These are phyloP conservation scores for Botrytis tulipae DNA, from an alignment of 2,329 filamentous ascomycete genomes.

Conservation along the genomic window DNA sequence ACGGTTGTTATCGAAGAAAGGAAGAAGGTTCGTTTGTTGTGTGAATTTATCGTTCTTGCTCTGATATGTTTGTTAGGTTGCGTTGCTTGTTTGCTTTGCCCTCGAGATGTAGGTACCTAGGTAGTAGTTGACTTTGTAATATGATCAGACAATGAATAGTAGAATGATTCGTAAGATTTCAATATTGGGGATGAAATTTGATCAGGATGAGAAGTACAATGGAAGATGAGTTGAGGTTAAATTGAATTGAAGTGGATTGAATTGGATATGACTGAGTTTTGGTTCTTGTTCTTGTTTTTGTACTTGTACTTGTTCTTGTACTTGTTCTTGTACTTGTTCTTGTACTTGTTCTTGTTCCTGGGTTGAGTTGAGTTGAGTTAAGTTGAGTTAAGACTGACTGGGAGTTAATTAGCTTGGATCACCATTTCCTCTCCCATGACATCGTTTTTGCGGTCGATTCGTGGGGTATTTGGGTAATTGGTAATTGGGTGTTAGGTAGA, in stretches of 20 bases:
- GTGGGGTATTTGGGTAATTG: slow-evolving; percentile 19
- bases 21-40: neutral
- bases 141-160: neutral
- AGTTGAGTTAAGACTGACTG: neutral
- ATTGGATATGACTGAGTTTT: neutral
- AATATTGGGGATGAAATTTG: neutral
- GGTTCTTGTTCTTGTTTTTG: neutral
- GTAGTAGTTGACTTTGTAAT: neutral
- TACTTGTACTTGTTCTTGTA: too few relatives aligned
- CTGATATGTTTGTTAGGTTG: neutral
- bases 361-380: neutral
- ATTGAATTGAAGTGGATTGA: too few relatives aligned
- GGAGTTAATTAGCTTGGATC: slow-evolving; percentile 8
- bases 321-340: neutral
- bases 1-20: slow-evolving; percentile 3
- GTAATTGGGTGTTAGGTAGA: neutral
- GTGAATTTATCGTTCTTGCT: neutral
- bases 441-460: slow-evolving; percentile 8
- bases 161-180: neutral
- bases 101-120: neutral
- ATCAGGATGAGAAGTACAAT: neutral
- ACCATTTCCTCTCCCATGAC: slow-evolving; percentile 14
- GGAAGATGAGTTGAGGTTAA: neutral
- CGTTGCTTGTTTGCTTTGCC: neutral
- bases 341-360: neutral